These are phyloP conservation scores for Oryza coarctata DNA, from an alignment of 176 grass and related monocot species.

Conservation along the genomic window DNA sequence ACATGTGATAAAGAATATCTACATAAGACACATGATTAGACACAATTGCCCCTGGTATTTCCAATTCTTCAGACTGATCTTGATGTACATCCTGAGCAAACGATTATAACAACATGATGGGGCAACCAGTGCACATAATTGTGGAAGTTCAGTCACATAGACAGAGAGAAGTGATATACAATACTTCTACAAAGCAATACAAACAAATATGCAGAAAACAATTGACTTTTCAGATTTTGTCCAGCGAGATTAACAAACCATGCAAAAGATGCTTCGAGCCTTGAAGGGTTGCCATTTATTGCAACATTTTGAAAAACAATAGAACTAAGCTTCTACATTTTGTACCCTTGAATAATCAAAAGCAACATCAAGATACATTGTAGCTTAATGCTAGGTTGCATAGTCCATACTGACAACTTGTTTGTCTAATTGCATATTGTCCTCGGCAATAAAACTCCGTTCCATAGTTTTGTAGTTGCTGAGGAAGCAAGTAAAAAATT, in stretches of 20 bases:
- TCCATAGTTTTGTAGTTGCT: background rate
- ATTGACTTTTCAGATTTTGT: background rate
- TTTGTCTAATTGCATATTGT: background rate
- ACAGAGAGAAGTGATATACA: background rate
- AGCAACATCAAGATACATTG: background rate
- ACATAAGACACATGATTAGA: constrained; percentile 94
- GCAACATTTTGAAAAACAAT: background rate
- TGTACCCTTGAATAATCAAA: background rate
- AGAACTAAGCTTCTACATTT: background rate
- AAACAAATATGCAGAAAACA: background rate
- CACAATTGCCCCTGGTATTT: constrained; percentile 74
- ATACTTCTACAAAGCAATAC: background rate
- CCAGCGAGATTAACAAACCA: constrained; percentile 6
- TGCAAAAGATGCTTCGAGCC: background rate
- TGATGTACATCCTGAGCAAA: constrained; percentile 51
- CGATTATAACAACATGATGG: constrained; percentile 7
- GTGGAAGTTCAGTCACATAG: background rate
- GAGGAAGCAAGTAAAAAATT: constrained; percentile 1
- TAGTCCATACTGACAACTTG: background rate
- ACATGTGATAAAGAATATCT: constrained; percentile 99
- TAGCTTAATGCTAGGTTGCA: too few relatives aligned
- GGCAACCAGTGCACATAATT: background rate
- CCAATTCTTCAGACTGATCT: constrained; percentile 48
- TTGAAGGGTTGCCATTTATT: background rate
- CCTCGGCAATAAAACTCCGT: background rate